phyloP scores from a whole-genome alignment of 2,329 filamentous ascomycete genomes.

The Hymenoscyphus infarciens region DNA sequence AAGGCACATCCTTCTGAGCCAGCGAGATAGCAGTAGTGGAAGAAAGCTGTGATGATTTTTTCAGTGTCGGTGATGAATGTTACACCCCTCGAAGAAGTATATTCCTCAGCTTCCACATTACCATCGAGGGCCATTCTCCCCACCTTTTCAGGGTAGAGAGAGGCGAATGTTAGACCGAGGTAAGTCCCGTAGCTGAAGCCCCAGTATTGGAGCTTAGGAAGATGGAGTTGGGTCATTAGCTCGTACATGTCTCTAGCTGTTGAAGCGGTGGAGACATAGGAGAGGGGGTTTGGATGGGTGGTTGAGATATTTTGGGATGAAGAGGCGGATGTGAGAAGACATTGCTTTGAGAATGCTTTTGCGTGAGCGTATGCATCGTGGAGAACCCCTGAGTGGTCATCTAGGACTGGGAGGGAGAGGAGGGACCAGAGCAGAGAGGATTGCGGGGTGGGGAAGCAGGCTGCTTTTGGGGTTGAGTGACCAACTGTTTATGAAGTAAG shows the following conservation, averaged over 20 bases:
- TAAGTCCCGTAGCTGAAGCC: constrained; percentile 49
- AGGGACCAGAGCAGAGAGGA: constrained; percentile 39
- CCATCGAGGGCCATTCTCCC: constrained; percentile 38
- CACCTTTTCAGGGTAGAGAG: constrained; percentile 41
- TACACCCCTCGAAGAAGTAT: constrained; percentile 35
- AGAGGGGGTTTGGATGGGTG: not conserved
- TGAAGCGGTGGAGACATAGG: constrained; percentile 25
- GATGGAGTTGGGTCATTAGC: constrained; percentile 2
- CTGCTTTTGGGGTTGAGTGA: constrained; percentile 14
- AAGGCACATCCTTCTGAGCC: constrained; percentile 34
- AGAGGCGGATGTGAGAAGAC: constrained; percentile 28
- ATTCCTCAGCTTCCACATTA: constrained; percentile 29
- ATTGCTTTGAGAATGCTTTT: constrained; percentile 39
- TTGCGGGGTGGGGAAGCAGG: constrained; percentile 15
- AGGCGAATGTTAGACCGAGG: constrained; percentile 44
- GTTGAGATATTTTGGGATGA: not conserved
- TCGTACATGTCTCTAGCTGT: constrained; percentile 18
- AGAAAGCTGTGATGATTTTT: constrained; percentile 28
- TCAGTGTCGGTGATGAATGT: constrained; percentile 40
- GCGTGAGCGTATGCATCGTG: constrained; percentile 45
- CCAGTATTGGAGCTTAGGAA: constrained; percentile 34
- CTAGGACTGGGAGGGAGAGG: constrained; percentile 42
- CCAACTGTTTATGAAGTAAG: constrained; percentile 20
- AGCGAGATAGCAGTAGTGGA: constrained; percentile 27
- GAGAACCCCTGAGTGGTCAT: constrained; percentile 45